Evolutionary conservation across 2,329 filamentous ascomycete genomes (phyloP), one percentile per base, ranked within the genome.

Genomic region (Ascochyta pisi): DNA sequence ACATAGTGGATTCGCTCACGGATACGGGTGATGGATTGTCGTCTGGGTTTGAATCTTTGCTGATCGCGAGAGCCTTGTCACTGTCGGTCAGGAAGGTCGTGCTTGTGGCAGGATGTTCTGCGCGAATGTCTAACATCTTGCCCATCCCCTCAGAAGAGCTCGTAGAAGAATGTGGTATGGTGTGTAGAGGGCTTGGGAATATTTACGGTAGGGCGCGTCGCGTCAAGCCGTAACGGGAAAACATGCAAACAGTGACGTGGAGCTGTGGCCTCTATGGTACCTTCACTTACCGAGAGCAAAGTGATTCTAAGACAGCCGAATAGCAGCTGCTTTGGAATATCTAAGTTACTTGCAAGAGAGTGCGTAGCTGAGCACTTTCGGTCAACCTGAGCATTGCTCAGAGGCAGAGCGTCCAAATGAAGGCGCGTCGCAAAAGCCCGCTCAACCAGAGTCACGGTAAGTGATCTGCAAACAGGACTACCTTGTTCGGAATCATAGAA

Each of bases 201-300:
- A 15, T 3, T 5, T n/a, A n/a, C 9, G 22, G 38, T 8, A 41
- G 23, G 38, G 4, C 12, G 38, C 23, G 23, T 41, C 24, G 39
- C 24, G 13, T 39, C 27, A 16, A 9, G 12, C 15, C 16, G 12
- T n/a, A 15, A 33, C 37, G 39, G 44, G 33, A 35, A 55, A 50
- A 8, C n/a, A 43, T 59, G 29, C 57, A 64, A 62, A 59, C 48
- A 19, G 46, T 52, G 46, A 31, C 24, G 38, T 40, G 38, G 27
- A 15, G 31, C 34, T 33, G 34, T 45, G 39, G 34, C 39, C n/a
- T 12, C 26, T 15, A 33, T 51, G 26, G 22, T 24, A 16, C 41
- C 26, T 45, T 51, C 49, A 51, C 49, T 8, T 45, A 45, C 49
- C 34, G 24, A 42, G 16, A 37, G 10, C 26, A 2, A 42, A 22